Conservation (phyloP, 768 basidiomycete genomes). For the Macrolepiota fuliginosa region DNA sequence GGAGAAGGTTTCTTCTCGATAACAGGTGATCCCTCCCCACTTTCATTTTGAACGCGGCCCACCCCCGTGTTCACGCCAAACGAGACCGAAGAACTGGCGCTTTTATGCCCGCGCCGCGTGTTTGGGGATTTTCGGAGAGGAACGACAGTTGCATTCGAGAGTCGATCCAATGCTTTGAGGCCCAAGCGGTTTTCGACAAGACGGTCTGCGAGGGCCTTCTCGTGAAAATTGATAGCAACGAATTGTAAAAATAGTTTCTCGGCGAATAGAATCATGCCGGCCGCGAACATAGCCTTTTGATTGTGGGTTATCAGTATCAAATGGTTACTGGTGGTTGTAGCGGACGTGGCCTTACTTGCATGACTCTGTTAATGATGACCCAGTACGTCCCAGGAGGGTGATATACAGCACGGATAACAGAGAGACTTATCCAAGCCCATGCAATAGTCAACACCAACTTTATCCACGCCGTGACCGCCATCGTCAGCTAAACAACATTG, state of each 20-base stretch:
- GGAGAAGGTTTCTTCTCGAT: constrained; percentile 8
- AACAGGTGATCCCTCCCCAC: background rate
- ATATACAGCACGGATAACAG: constrained; percentile 54
- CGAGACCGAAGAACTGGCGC: constrained; percentile 33
- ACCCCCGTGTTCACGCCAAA: constrained; percentile 29
- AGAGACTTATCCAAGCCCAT: constrained; percentile 76
- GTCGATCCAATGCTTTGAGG: constrained; percentile 64
- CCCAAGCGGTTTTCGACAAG: constrained; percentile 68
- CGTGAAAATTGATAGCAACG: constrained; percentile 80
- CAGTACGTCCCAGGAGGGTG: constrained; percentile 66
- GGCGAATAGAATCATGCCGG: constrained; percentile 39
- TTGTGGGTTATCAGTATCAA: background rate
- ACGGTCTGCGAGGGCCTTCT: constrained; percentile 72
- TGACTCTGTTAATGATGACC: constrained; percentile 63
- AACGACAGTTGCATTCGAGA: constrained; percentile 63
- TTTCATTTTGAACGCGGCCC: background rate
- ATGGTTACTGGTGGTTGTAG: background rate
- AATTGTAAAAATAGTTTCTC: constrained; percentile 65
- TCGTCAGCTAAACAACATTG: constrained; percentile 43
- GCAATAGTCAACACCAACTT: constrained; percentile 64
- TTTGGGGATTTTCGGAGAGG: constrained; percentile 36
- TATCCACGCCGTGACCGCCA: constrained; percentile 70
- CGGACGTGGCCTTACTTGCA: constrained; percentile 47
- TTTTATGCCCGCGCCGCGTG: constrained; percentile 45
- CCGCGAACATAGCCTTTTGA: constrained; percentile 41